Conservation (phyloP, 1,284 basidiomycete species). For the Hymenochaete sp. region DNA sequence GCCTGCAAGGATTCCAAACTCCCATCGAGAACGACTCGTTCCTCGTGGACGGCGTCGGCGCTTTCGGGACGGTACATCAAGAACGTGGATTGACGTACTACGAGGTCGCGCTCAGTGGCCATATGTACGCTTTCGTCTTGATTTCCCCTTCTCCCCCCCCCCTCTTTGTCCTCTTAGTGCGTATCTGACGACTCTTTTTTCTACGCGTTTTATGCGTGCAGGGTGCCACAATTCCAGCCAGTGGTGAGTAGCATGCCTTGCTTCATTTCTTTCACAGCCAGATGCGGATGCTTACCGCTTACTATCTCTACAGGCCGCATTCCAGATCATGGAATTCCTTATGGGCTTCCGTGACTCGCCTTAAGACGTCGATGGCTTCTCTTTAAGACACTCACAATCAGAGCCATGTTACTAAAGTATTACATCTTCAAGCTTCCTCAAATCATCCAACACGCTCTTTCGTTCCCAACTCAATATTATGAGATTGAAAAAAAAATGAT, state of each 20-base stretch:
- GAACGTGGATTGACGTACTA: slow-evolving; percentile 35
- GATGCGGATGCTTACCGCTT: not conserved
- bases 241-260: slow-evolving; percentile 34
- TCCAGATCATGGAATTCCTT: slow-evolving; percentile 62
- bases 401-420: too few relatives aligned
- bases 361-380: too few relatives aligned
- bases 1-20: slow-evolving; percentile 33
- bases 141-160: not conserved
- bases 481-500: too few relatives aligned
- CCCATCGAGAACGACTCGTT: slow-evolving; percentile 32
- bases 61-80: slow-evolving; percentile 29
- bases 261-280: not conserved
- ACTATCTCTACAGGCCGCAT: slow-evolving; percentile 39
- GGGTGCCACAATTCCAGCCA: slow-evolving; percentile 62
- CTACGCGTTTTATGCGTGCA: slow-evolving; percentile 21
- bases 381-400: too few relatives aligned
- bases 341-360: slow-evolving; percentile 48
- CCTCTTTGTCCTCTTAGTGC: too few relatives aligned
- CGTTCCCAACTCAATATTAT: too few relatives aligned
- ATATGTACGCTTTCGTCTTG: slow-evolving; percentile 46
- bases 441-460: too few relatives aligned
- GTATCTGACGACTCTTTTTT: not conserved
- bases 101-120: slow-evolving; percentile 58
- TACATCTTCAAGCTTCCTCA: too few relatives aligned
- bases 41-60: slow-evolving; percentile 29